Evolutionary conservation across 345 rosid genomes (phyloP).

Genomic region (Linum trigynum): DNA sequence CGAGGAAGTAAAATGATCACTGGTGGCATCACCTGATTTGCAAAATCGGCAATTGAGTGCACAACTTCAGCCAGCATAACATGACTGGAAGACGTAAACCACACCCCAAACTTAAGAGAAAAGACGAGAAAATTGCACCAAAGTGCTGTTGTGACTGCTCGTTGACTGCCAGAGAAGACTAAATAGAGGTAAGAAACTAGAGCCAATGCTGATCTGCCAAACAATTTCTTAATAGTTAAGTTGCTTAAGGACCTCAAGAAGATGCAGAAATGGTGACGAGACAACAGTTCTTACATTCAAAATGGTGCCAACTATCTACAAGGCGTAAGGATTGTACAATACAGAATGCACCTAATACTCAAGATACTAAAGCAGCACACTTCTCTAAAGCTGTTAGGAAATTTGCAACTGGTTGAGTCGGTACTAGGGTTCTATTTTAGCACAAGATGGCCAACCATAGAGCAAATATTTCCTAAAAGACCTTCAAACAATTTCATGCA

Average conservation of each 20-base stretch:
- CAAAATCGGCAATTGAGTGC: slow-evolving; percentile 91
- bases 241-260: background rate
- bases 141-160: slow-evolving; percentile 93
- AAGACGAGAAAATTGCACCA: slow-evolving; percentile 98
- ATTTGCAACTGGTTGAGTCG: background rate
- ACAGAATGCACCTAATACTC: too few species aligned
- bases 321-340: too few species aligned
- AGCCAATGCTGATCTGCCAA: background rate
- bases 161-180: slow-evolving; percentile 49
- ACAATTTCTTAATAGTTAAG: background rate
- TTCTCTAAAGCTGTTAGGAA: background rate
- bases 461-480: background rate
- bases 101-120: slow-evolving; percentile 90
- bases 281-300: background rate
- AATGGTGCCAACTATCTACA: background rate
- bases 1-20: background rate
- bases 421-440: background rate
- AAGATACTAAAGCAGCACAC: background rate
- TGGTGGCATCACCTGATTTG: slow-evolving; percentile 65
- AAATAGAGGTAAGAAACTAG: slow-evolving; percentile 4
- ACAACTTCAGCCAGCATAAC: slow-evolving; percentile 93
- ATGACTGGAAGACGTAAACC: slow-evolving; percentile 87
- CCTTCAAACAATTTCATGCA: too few species aligned
- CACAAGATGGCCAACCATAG: background rate
- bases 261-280: too few species aligned